Base-by-base conservation (phyloP, 331 rosid genomes). In the Rhamnella rubrinervis region DNA sequence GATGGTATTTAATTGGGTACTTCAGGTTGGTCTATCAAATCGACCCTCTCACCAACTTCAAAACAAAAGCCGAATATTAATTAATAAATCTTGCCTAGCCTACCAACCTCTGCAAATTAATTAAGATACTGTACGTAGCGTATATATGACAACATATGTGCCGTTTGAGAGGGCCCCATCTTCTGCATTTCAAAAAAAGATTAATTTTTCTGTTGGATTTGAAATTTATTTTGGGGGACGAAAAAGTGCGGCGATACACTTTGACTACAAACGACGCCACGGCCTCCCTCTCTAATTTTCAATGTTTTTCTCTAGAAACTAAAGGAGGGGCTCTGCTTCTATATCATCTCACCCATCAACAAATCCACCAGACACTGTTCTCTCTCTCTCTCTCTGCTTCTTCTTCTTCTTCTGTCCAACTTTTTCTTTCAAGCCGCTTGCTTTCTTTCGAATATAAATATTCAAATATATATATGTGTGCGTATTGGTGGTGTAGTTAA, bases 121-220 rank as follows among this genome's bases (percentile, higher is more conserved):
- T 9, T 4, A 31, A 21, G 49, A 59, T 5, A n/a, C 49, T 14
- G 37, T 31, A 13, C 28, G 40, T 31, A 44, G 50, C 23, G 13
- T 11, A 17, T 58, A 20, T 50, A 23, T n/a, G 11, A 31, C 12
- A 18, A 31, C 12, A 52, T 49, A 23, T 15, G 55, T 46, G 64
- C 23, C 91, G 93, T 89, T 89, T 83, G 78, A 78, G 78, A 63
- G 91, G 90, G 89, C 0, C 88, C 96, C 90, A 72, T 70, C 59
- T 57, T 66, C 56, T 71, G 74, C 61, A 76, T 66, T 86, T 88
- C 86, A 86, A 88, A 91, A 74, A 71, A 67, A 35, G 86, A 91
- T 66, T 65, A 67, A 35, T 68, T 59, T 68, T 59, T 53, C 75
- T 52, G 78, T 82, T 76, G 76, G 80, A 79, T 87, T 90, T 84